Base-by-base conservation (phyloP, 257 asterid genomes). In the Eustoma russellianum region DNA sequence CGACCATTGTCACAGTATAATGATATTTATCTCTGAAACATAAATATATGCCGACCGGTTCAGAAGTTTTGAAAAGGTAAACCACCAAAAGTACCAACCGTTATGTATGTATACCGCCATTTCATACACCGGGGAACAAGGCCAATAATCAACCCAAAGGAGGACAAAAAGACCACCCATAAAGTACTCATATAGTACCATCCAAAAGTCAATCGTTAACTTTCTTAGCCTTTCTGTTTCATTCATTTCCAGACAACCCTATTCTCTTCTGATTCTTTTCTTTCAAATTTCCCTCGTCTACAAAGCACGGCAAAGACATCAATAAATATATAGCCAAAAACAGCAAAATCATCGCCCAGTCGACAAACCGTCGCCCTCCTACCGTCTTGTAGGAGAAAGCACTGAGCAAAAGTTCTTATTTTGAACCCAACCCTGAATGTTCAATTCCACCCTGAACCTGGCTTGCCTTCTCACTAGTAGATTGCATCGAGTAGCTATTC, bases 401-500 rank as follows among this genome's bases (percentile, higher is more conserved):
- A 50, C 33, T 33, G 45, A 46, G 52, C 12, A 28, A 12, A 41
- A 55, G 5, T 54, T 44, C 48, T 74, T 65, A 52, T 50, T 57
- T 60, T 30, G 72, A 46, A 49, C 49, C 52, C 57, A 63, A 33
- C n/a, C 53, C 17, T 17, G 55, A 43, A 18, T 62, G 5, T 44
- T 67, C 41, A 18, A 50, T 46, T 24, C 44, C 69, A 55, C 52
- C 55, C 14, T 55, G 73, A 53, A 34, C 59, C 53, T 62, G 64
- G 57, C 59, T 51, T 19, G 56, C 41, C 60, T 56, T 62, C 44
- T 68, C 69, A 28, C 57, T 50, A 19, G 60, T 47, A 17, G 64
- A 62, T 56, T 68, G 68, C 34, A 61, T 64, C 13, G 65, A 63
- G 34, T 54, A 46, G 51, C 59, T 69, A 56, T 63, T 74, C 52